A percentile compares a stretch with the other conserved stretches of the same genome.
Conservation (phyloP, 768 basidiomycete species). For the Leccinum subtestaceum region DNA sequence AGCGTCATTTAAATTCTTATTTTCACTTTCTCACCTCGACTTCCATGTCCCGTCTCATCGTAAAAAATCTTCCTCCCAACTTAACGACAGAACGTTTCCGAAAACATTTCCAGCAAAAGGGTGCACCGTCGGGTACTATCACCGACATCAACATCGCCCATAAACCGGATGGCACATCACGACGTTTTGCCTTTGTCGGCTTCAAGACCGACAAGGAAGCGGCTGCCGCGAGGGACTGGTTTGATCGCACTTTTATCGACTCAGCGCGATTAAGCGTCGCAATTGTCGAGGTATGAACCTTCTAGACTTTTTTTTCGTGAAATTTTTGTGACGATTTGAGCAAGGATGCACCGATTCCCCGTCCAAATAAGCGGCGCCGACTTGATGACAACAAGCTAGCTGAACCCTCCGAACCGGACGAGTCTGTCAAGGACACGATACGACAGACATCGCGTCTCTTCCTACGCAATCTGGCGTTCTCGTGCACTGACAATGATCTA, state of each 20-base stretch:
- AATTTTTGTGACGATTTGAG: slow-evolving; percentile 2
- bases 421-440: slow-evolving; percentile 49
- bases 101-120: slow-evolving; percentile 63
- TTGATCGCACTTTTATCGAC: slow-evolving; percentile 79
- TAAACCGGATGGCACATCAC: slow-evolving; percentile 73
- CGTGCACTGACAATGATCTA: slow-evolving; percentile 73
- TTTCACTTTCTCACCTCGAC: not conserved
- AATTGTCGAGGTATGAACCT: slow-evolving; percentile 60
- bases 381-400: slow-evolving; percentile 23
- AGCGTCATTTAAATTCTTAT: not conserved
- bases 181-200: slow-evolving; percentile 91
- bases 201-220: slow-evolving; percentile 83
- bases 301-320: not conserved
- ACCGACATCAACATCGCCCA: slow-evolving; percentile 85
- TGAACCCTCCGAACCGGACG: slow-evolving; percentile 18
- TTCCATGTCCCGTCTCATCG: slow-evolving; percentile 76
- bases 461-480: slow-evolving; percentile 91
- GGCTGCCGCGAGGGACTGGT: slow-evolving; percentile 71
- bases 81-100: slow-evolving; percentile 62
- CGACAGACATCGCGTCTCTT: slow-evolving; percentile 79
- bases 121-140: slow-evolving; percentile 61
- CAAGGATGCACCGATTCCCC: slow-evolving; percentile 63
- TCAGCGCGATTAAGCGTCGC: slow-evolving; percentile 74
- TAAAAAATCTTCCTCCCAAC: slow-evolving; percentile 77
- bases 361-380: slow-evolving; percentile 69